Evolutionary conservation across 495 filamentous ascomycete species (phyloP), one percentile per base, ranked within the genome.

Genomic region (Oleoguttula mirabilis): DNA sequence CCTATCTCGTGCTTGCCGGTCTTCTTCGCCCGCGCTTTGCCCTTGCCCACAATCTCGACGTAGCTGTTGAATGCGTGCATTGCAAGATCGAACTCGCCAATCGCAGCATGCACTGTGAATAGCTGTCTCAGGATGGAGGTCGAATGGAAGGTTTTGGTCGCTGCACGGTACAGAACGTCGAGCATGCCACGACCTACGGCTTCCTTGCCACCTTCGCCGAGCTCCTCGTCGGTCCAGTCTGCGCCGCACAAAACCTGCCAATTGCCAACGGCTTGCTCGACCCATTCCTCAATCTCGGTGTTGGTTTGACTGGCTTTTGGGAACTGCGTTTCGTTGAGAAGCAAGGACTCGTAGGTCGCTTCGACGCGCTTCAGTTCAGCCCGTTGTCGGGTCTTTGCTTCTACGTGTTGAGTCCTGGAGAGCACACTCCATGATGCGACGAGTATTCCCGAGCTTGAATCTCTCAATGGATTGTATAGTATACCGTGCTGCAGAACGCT

Each of bases 131-230:
- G 64, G 39, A 96, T 77, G 17, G 80, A 61, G 4, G 87, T 88
- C 2, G 92, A 96, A 56, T 96, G 90, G 52, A 86, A 98, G 0
- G 86, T 92, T 60, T 88, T 92, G 2, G 81, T 82, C 8, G 90
- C 82, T 21, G 87, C 86, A 15, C 48, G 32, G 28, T 34, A 41
- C 64, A 76, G 57, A 63, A 77, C 74, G 55, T 80, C 84, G 19
- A 93, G 69, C 24, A 86, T 79, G 40, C 73, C 75, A 39, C 75
- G 72, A 46, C 82, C 75, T 15, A 87, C 66, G 20, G 67, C 69
- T 53, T 76, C 74, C 56, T 83, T 80, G 8, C 84, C 86, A 3
- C 80, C 84, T 57, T 77, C 73, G 11, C 81, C 84, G 20, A 92
- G 67, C 50, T 90, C 85, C 41, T 78, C 70, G 45, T 92, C 68